Evolutionary conservation across 495 filamentous ascomycete species (phyloP).

Genomic region (Aspergillus steynii): DNA sequence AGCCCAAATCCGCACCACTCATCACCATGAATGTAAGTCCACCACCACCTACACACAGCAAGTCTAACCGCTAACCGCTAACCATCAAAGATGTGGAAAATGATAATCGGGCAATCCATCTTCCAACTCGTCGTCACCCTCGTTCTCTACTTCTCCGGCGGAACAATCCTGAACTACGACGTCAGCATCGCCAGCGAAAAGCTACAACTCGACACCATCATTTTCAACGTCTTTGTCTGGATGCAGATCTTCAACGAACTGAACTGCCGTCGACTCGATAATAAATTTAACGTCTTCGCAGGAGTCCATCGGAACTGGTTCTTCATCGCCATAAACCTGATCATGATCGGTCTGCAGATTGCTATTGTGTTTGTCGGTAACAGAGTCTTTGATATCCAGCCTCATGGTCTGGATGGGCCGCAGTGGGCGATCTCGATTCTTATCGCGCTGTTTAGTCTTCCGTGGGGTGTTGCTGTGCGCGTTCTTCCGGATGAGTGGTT

Average conservation of each 20-base stretch:
- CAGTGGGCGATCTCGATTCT: conserved; percentile 72
- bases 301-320: conserved; percentile 66
- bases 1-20: conserved; percentile 63
- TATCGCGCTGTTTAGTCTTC: conserved; percentile 65
- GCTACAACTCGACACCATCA: conserved; percentile 57
- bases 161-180: conserved; percentile 13
- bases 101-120: conserved; percentile 77
- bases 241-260: conserved; percentile 89
- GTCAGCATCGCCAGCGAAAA: conserved; percentile 49
- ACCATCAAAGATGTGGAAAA: conserved; percentile 70
- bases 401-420: conserved; percentile 45
- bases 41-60: no score
- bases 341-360: conserved; percentile 71
- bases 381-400: conserved; percentile 61
- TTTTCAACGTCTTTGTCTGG: conserved; percentile 92
- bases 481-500: conserved; percentile 51
- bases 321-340: conserved; percentile 66
- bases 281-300: conserved; percentile 77
- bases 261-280: conserved; percentile 80
- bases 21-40: conserved; percentile 55
- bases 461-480: conserved; percentile 63
- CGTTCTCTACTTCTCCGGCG: conserved; percentile 62
- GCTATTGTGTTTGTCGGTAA: conserved; percentile 70
- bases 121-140: conserved; percentile 72
- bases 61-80: no score